A percentile compares a stretch with the other conserved stretches of the same genome.
Conservation (phyloP, 768 basidiomycete genomes). For the Bullera alba region DNA sequence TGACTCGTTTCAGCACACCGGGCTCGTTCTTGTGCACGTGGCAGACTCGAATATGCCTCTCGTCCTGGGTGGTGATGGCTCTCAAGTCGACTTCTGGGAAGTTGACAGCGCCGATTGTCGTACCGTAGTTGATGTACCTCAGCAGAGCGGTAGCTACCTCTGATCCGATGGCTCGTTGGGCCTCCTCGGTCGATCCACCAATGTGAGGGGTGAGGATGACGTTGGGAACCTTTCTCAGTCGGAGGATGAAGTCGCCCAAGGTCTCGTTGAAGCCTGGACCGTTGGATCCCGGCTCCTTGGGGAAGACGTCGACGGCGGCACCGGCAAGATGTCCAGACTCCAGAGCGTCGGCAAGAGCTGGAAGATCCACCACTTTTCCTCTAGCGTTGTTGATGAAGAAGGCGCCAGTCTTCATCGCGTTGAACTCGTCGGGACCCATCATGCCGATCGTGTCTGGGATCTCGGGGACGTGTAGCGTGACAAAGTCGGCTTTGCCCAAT, state of each 20-base stretch:
- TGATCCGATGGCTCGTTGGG: constrained; percentile 92
- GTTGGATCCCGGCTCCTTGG: constrained; percentile 84
- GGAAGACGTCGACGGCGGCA: constrained; percentile 90
- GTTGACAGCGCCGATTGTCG: constrained; percentile 88
- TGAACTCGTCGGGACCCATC: constrained; percentile 69
- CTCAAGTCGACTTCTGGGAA: constrained; percentile 98
- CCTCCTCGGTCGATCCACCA: constrained; percentile 97
- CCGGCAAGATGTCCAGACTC: constrained; percentile 83
- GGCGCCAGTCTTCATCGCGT: constrained; percentile 87
- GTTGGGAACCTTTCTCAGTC: constrained; percentile 71
- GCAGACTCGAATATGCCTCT: constrained; percentile 76
- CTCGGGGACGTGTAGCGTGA: constrained; percentile 94
- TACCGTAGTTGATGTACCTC: constrained; percentile 87
- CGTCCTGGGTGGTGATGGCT: constrained; percentile 77
- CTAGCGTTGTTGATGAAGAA: constrained; percentile 98
- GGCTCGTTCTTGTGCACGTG: constrained; percentile 81
- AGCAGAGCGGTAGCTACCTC: constrained; percentile 80
- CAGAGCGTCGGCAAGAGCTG: constrained; percentile 72
- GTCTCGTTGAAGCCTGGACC: constrained; percentile 79
- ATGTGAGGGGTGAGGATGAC: constrained; percentile 97
- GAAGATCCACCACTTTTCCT: constrained; percentile 90
- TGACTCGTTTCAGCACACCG: constrained; percentile 79
- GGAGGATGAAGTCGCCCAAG: constrained; percentile 74
- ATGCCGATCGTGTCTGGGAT: constrained; percentile 91
- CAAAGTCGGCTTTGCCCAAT: constrained; percentile 76